phyloP scores from a whole-genome alignment of 129 eudicot species.

The Pulicaria dysenterica region DNA sequence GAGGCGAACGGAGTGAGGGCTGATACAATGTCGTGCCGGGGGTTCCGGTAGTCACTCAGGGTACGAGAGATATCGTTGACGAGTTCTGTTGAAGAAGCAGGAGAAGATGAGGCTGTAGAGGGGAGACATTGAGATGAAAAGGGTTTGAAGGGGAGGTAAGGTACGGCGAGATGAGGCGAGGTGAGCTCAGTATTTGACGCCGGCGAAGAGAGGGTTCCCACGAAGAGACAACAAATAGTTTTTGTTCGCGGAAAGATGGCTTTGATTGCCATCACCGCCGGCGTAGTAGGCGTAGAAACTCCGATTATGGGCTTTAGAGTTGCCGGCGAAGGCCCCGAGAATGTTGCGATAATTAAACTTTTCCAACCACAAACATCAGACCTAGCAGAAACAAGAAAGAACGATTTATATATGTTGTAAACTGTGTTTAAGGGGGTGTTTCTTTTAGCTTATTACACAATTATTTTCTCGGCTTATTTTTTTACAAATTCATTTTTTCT shows the following conservation, averaged over 20 bases:
- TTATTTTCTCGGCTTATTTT: too few species aligned
- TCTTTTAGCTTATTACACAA: too few species aligned
- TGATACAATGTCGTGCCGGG: conserved; percentile 71
- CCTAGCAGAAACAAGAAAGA: too few species aligned
- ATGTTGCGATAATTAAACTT: too few species aligned
- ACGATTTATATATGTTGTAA: too few species aligned
- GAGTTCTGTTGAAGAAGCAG: conserved; percentile 40
- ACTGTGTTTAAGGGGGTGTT: too few species aligned
- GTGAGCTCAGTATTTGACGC: neutral
- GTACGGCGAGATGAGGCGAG: neutral
- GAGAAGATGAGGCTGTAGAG: neutral
- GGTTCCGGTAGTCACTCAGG: conserved; percentile 76
- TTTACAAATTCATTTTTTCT: too few species aligned
- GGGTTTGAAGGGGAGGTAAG: conserved; percentile 3
- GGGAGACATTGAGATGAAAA: conserved; percentile 16
- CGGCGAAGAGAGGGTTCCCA: conserved; percentile 13
- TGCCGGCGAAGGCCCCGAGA: too few species aligned
- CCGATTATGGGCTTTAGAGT: too few species aligned
- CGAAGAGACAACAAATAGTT: conserved; percentile 20
- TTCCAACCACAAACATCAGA: too few species aligned
- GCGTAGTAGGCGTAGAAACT: too few species aligned
- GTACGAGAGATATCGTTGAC: conserved; percentile 72
- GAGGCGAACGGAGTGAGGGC: conserved; percentile 66
- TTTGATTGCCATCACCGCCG: conserved; percentile 33
- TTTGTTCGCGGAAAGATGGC: conserved; percentile 30